Conservation (phyloP, 2,329 filamentous ascomycete species). For the Emmonsiellopsis sp. region DNA sequence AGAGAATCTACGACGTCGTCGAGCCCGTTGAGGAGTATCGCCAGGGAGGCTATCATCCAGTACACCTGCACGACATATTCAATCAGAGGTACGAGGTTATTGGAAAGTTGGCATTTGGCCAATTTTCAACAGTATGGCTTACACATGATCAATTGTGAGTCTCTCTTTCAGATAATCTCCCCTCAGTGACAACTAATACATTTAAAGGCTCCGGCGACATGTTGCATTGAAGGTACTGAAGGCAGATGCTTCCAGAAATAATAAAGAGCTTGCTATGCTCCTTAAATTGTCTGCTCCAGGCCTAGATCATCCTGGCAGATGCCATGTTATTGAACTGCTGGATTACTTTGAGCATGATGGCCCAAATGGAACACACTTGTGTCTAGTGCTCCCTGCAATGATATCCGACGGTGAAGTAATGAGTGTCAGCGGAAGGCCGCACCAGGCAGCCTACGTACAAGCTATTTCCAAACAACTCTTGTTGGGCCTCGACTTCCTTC, state of each 20-base stretch:
- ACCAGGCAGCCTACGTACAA: constrained; percentile 9
- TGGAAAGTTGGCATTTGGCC: constrained; percentile 15
- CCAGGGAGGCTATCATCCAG: constrained; percentile 18
- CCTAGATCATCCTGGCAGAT: constrained; percentile 13
- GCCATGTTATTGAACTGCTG: constrained; percentile 14
- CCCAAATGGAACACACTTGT: constrained; percentile 17
- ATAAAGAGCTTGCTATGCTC: constrained; percentile 15
- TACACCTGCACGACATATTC: constrained; percentile 17
- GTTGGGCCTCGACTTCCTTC: constrained; percentile 14
- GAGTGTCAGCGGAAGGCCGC: constrained; percentile 10
- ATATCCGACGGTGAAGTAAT: constrained; percentile 16
- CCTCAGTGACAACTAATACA: constrained; percentile 4
- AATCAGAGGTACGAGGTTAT: constrained; percentile 14
- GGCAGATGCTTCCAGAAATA: constrained; percentile 14
- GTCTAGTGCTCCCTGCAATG: constrained; percentile 20
- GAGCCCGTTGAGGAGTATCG: constrained; percentile 20
- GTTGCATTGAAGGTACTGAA: constrained; percentile 20
- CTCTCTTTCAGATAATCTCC: constrained; percentile 1
- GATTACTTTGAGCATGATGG: constrained; percentile 18
- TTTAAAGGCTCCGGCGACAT: constrained; percentile 12
- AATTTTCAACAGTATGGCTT: constrained; percentile 20
- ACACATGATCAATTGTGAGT: constrained; percentile 13
- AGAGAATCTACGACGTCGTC: constrained; percentile 16
- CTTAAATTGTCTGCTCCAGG: constrained; percentile 8
- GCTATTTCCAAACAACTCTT: constrained; percentile 14